Evolutionary conservation across 2,329 filamentous ascomycete genomes (phyloP).

Genomic region (Sphaerulina vaccinii): DNA sequence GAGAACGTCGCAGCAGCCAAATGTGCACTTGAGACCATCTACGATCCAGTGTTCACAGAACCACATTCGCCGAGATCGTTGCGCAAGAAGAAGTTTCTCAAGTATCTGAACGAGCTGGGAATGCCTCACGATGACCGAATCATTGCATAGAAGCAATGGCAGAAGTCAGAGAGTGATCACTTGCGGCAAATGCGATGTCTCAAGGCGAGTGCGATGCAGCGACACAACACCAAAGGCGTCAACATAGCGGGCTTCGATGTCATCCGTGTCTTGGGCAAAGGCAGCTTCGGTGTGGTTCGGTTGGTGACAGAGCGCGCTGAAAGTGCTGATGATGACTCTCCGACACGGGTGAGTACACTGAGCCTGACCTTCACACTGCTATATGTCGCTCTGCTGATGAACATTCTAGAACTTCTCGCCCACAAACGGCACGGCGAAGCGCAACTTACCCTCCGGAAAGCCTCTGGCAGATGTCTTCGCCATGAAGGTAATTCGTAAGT

Average conservation of each 20-base stretch:
- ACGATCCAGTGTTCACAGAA: slow-evolving; percentile 64
- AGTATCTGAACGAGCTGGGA: slow-evolving; percentile 59
- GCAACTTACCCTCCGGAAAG: slow-evolving; percentile 31
- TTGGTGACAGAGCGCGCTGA: slow-evolving; percentile 65
- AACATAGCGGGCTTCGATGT: slow-evolving; percentile 70
- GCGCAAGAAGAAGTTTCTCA: slow-evolving; percentile 63
- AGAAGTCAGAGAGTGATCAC: slow-evolving; percentile 67
- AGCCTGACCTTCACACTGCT: background rate
- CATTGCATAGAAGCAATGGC: slow-evolving; percentile 59
- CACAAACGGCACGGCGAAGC: slow-evolving; percentile 30
- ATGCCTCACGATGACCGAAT: slow-evolving; percentile 56
- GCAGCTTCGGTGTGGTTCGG: slow-evolving; percentile 89
- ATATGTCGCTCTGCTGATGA: background rate
- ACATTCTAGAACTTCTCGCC: slow-evolving; percentile 20
- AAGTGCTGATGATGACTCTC: background rate
- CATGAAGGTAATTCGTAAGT: slow-evolving; percentile 97
- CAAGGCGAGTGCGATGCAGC: slow-evolving; percentile 58
- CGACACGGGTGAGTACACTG: background rate
- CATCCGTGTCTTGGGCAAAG: slow-evolving; percentile 81
- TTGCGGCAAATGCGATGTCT: slow-evolving; percentile 70
- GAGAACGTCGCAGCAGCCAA: slow-evolving; percentile 80
- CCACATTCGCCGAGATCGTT: slow-evolving; percentile 57
- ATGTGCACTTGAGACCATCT: slow-evolving; percentile 81
- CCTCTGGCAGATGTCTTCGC: slow-evolving; percentile 68
- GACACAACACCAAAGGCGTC: slow-evolving; percentile 51